Evolutionary conservation across 176 grass and related monocot genomes (phyloP).

Genomic region (Saccharum officinarum): DNA sequence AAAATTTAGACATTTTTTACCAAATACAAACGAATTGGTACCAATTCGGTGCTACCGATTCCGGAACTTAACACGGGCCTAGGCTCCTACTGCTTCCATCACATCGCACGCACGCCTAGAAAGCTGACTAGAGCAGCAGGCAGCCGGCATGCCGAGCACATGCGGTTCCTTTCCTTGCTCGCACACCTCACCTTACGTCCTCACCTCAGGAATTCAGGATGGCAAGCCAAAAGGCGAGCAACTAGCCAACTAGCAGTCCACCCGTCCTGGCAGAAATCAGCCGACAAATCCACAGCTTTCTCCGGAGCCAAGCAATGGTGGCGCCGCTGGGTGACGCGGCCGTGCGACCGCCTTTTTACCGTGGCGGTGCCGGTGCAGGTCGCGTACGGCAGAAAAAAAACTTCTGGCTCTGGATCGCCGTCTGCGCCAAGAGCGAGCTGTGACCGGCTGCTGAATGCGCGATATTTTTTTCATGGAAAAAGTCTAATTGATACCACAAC

Average conservation of each 20-base stretch:
- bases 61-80: too few relatives aligned
- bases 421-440: background rate
- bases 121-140: background rate
- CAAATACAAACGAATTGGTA: too few relatives aligned
- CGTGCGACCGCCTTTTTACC: background rate
- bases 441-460: background rate
- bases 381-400: background rate
- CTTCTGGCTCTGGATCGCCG: background rate
- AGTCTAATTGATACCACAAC: too few relatives aligned
- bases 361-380: background rate
- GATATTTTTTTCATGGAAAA: too few relatives aligned
- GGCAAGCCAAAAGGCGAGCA: background rate
- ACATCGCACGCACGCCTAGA: constrained; percentile 30
- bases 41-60: too few relatives aligned
- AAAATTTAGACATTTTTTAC: too few relatives aligned
- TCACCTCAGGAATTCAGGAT: background rate
- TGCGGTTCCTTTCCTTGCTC: constrained; percentile 19
- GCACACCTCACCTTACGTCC: background rate
- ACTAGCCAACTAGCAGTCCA: background rate
- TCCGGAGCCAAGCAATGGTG: background rate
- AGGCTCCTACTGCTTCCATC: background rate
- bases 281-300: constrained; percentile 2
- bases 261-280: background rate
- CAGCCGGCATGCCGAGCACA: background rate
- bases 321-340: background rate